Conservation (phyloP, 2,329 filamentous ascomycete genomes). For the Sodiomyces alkalinus region DNA sequence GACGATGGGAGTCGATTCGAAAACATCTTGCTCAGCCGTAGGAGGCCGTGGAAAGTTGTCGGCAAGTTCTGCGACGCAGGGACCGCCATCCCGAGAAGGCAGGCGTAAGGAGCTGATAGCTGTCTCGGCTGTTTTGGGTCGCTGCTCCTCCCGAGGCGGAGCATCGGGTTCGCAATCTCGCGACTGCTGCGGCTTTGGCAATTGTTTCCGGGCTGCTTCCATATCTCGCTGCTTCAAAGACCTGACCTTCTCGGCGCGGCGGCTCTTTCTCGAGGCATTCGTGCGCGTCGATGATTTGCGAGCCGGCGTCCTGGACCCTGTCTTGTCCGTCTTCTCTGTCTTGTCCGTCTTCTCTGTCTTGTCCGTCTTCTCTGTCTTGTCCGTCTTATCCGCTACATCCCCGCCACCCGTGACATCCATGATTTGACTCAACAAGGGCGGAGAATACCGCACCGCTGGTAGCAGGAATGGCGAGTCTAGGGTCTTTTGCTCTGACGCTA, state of each 20-base stretch:
- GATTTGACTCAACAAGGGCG: too few species aligned
- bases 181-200: conserved; percentile 1
- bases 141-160: neutral
- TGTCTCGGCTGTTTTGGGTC: conserved; percentile 5
- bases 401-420: too few species aligned
- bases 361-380: too few species aligned
- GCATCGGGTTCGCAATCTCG: too few species aligned
- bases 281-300: conserved; percentile 5
- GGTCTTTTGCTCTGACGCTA: too few species aligned
- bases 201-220: conserved; percentile 14
- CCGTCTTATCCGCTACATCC: too few species aligned
- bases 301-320: neutral
- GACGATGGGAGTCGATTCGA: too few species aligned
- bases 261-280: conserved; percentile 12
- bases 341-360: too few species aligned
- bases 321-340: too few species aligned
- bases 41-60: conserved; percentile 1
- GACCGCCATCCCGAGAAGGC: conserved; percentile 6
- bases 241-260: conserved; percentile 22
- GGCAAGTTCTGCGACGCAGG: neutral
- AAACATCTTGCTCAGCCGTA: too few species aligned
- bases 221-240: conserved; percentile 25
- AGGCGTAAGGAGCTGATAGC: conserved; percentile 6
- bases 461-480: too few species aligned
- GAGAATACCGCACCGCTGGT: neutral